phyloP scores from a whole-genome alignment of 2,329 filamentous ascomycete genomes.

The Aschersonia sp. region DNA sequence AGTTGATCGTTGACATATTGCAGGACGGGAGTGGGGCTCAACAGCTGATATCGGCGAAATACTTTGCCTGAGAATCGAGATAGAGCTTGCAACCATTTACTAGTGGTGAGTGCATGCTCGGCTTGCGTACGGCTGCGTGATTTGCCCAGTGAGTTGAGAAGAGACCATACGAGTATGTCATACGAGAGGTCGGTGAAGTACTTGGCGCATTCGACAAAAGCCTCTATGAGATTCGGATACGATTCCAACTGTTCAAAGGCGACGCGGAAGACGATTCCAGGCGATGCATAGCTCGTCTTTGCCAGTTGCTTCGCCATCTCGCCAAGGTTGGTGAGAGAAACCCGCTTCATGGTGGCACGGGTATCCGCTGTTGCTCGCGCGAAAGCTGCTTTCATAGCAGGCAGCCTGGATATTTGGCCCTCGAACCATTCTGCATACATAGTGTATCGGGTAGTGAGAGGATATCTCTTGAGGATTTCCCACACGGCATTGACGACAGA shows the following conservation, averaged over 20 bases:
- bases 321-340: constrained; percentile 75
- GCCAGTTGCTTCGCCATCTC: constrained; percentile 79
- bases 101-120: constrained; percentile 57
- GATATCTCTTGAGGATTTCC: constrained; percentile 65
- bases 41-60: constrained; percentile 70
- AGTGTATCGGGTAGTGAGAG: constrained; percentile 62
- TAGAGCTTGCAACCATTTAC: constrained; percentile 80
- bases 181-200: constrained; percentile 90
- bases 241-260: constrained; percentile 83
- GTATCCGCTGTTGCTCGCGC: constrained; percentile 65
- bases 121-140: constrained; percentile 48
- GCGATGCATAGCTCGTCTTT: constrained; percentile 83
- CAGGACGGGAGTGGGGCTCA: constrained; percentile 73
- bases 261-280: constrained; percentile 80
- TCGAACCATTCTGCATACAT: constrained; percentile 92
- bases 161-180: constrained; percentile 83
- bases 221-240: constrained; percentile 89
- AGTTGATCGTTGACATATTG: constrained; percentile 84
- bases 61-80: constrained; percentile 84
- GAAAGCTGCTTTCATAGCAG: constrained; percentile 68
- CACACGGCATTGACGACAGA: constrained; percentile 77
- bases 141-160: constrained; percentile 60
- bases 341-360: constrained; percentile 70
- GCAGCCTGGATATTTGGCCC: constrained; percentile 59
- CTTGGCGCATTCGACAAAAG: constrained; percentile 83